Conservation (phyloP, 1,139 yeast species). For the Suhomyces ambrosiae region DNA sequence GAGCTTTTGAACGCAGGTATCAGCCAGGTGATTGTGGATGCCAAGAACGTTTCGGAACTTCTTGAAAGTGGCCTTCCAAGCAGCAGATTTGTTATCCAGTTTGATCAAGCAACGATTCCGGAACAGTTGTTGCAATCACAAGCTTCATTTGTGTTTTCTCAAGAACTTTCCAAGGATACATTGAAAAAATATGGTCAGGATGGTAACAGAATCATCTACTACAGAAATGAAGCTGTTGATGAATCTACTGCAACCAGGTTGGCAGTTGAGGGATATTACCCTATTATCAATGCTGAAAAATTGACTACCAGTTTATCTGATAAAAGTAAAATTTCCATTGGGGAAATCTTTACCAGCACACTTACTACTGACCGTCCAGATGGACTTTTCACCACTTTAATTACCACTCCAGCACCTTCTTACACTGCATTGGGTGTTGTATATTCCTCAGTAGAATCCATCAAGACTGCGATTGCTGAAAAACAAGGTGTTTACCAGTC, state of each 20-base stretch:
- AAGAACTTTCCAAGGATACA: constrained; percentile 19
- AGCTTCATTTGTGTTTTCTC: constrained; percentile 27
- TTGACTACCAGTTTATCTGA: constrained; percentile 46
- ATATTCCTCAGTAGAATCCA: constrained; percentile 82
- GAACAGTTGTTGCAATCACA: constrained; percentile 21
- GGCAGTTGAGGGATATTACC: constrained; percentile 44
- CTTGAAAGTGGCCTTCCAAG: constrained; percentile 61
- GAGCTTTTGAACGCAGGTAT: constrained; percentile 71
- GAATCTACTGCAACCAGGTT: constrained; percentile 33
- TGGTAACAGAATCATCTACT: constrained; percentile 50
- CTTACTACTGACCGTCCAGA: constrained; percentile 83
- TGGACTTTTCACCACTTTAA: constrained; percentile 82
- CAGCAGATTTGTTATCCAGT: constrained; percentile 53
- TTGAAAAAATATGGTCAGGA: constrained; percentile 28
- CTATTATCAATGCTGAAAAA: constrained; percentile 44
- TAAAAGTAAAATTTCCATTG: constrained; percentile 45
- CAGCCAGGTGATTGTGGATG: constrained; percentile 48
- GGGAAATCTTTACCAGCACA: constrained; percentile 54
- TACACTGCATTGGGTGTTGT: constrained; percentile 79
- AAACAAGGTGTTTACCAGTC: constrained; percentile 93
- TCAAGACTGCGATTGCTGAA: constrained; percentile 77
- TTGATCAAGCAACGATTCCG: constrained; percentile 18
- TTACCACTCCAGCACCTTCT: constrained; percentile 61
- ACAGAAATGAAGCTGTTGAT: constrained; percentile 21
- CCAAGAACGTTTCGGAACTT: constrained; percentile 34